phyloP scores from a whole-genome alignment of 2,329 filamentous ascomycete genomes.

The Huntiella omanensis region DNA sequence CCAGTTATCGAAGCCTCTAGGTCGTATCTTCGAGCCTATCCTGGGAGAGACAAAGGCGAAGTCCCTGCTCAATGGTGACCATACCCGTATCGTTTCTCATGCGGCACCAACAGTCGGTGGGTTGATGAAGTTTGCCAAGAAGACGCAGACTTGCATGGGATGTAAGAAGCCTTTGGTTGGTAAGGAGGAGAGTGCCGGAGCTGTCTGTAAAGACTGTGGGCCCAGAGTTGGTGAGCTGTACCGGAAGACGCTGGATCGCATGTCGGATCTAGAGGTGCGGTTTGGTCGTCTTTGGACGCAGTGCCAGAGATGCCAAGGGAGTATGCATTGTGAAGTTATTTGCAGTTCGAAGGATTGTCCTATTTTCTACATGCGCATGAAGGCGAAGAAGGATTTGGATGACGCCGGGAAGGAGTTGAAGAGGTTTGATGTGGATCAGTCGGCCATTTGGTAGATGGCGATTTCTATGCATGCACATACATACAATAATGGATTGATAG shows the following conservation, averaged over 20 bases:
- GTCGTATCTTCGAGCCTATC: constrained; percentile 94
- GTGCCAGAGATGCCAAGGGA: constrained; percentile 92
- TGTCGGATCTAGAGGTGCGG: constrained; percentile 79
- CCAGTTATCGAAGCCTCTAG: constrained; percentile 84
- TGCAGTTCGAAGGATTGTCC: constrained; percentile 92
- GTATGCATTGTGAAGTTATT: constrained; percentile 96
- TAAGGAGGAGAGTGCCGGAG: constrained; percentile 62
- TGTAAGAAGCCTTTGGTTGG: constrained; percentile 89
- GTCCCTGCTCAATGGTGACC: constrained; percentile 73
- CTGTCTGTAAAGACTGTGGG: constrained; percentile 73
- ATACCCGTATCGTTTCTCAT: constrained; percentile 86
- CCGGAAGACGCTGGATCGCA: constrained; percentile 71
- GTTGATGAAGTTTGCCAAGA: constrained; percentile 96
- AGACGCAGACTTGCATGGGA: constrained; percentile 94
- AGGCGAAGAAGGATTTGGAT: constrained; percentile 97
- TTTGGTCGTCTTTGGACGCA: constrained; percentile 95
- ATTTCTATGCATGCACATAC: neutral
- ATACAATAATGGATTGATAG: neutral
- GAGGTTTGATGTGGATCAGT: constrained; percentile 73
- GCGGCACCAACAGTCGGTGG: constrained; percentile 82
- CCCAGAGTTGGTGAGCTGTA: constrained; percentile 83
- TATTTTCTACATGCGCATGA: constrained; percentile 99
- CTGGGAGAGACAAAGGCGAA: constrained; percentile 81
- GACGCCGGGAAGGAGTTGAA: constrained; percentile 79
- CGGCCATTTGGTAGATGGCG: constrained; percentile 34